Conservation (phyloP, 2,329 filamentous ascomycete genomes). For the Aureobasidium lini region DNA sequence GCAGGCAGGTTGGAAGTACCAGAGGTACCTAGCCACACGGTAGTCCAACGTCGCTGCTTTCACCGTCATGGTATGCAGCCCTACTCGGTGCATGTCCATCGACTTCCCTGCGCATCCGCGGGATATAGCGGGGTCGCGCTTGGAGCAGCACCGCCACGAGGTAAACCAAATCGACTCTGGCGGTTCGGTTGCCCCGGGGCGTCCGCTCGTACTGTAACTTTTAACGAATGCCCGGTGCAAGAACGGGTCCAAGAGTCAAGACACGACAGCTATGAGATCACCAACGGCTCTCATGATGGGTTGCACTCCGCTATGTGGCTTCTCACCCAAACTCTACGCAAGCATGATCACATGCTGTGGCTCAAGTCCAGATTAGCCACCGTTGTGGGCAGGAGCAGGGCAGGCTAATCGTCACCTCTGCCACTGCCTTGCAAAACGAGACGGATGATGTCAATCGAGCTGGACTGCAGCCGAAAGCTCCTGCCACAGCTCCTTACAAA, state of each 20-base stretch:
- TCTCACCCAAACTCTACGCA: not conserved
- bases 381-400: not conserved
- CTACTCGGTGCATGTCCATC: not conserved
- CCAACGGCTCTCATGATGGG: not conserved
- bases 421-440: slow-evolving; percentile 3
- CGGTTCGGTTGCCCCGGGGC: not conserved
- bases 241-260: not conserved
- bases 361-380: slow-evolving; percentile 3
- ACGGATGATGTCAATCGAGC: slow-evolving; percentile 4
- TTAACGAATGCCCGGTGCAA: not conserved
- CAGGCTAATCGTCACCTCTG: slow-evolving; percentile 5
- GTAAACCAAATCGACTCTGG: not conserved
- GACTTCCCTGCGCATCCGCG: not conserved
- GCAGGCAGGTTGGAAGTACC: not conserved
- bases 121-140: slow-evolving; percentile 8
- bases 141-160: slow-evolving; percentile 1
- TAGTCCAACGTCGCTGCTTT: not conserved
- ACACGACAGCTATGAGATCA: slow-evolving; percentile 9
- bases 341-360: slow-evolving; percentile 11
- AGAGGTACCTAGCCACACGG: not conserved
- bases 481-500: slow-evolving; percentile 4
- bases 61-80: slow-evolving; percentile 10
- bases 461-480: not conserved
- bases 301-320: not conserved
- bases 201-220: not conserved